Evolutionary conservation across 768 basidiomycete species (phyloP).

Genomic region (Kockovaella imperatae): DNA sequence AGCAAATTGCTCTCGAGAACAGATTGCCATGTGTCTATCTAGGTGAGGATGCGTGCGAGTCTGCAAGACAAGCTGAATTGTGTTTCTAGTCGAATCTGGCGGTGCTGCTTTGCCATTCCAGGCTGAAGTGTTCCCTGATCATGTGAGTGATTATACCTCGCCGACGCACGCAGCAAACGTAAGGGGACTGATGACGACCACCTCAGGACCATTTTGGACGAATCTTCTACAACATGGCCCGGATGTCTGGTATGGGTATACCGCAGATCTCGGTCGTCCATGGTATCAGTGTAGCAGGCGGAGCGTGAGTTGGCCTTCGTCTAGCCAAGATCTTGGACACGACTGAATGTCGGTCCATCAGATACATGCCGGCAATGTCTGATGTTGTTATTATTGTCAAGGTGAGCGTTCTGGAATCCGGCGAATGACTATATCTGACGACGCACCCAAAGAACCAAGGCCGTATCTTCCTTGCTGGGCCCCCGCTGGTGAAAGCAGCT

Average conservation of each 20-base stretch:
- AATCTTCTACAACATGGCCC: conserved; percentile 94
- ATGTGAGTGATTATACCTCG: conserved; percentile 17
- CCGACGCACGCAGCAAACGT: too few relatives aligned
- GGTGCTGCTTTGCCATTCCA: conserved; percentile 88
- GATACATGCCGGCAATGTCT: conserved; percentile 80
- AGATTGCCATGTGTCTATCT: conserved; percentile 78
- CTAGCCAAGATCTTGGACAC: background rate
- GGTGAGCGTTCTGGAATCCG: conserved; percentile 3
- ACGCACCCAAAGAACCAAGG: conserved; percentile 61
- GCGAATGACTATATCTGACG: background rate
- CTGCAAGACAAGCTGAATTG: background rate
- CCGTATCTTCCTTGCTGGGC: conserved; percentile 86
- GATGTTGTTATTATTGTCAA: conserved; percentile 56
- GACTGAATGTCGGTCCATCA: background rate
- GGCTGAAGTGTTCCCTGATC: conserved; percentile 89
- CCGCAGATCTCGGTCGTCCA: conserved; percentile 90
- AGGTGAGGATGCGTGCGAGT: conserved; percentile 50
- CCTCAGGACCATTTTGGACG: conserved; percentile 77
- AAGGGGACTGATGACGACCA: background rate
- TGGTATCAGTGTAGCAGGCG: conserved; percentile 89
- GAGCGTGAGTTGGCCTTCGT: conserved; percentile 54
- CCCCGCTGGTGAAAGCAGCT: conserved; percentile 88
- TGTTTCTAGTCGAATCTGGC: conserved; percentile 73
- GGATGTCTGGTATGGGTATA: conserved; percentile 79
- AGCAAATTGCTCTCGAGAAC: conserved; percentile 89